phyloP scores from a whole-genome alignment of 1,284 basidiomycete species.

The Tremellales sp. region DNA sequence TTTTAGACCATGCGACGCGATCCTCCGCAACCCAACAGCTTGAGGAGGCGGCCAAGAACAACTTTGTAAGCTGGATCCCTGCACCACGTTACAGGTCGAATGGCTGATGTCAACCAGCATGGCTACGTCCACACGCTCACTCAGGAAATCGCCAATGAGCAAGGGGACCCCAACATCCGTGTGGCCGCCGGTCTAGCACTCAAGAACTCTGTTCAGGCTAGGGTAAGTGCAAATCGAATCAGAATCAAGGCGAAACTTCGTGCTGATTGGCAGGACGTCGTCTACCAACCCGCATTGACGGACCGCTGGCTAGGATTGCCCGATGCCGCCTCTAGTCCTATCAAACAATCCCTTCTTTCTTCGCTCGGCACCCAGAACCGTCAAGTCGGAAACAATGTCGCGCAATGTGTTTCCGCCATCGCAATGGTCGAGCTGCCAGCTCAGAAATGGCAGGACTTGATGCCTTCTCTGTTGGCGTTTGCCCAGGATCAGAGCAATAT shows the following conservation, averaged over 20 bases:
- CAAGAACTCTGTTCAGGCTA: constrained; percentile 90
- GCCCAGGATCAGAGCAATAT: constrained; percentile 73
- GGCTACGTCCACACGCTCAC: constrained; percentile 86
- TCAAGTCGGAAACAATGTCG: constrained; percentile 80
- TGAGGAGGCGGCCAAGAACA: constrained; percentile 74
- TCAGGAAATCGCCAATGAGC: constrained; percentile 72
- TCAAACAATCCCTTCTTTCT: constrained; percentile 83
- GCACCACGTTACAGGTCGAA: neutral
- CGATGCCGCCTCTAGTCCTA: constrained; percentile 65
- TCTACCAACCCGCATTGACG: constrained; percentile 70
- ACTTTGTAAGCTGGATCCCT: constrained; percentile 60
- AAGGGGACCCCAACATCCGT: constrained; percentile 68
- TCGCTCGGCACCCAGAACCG: constrained; percentile 70
- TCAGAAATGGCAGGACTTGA: constrained; percentile 84
- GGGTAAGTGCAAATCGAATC: constrained; percentile 57
- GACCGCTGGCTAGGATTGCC: constrained; percentile 77
- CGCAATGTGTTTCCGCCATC: constrained; percentile 90
- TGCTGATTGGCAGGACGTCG: constrained; percentile 59
- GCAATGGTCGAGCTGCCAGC: constrained; percentile 87
- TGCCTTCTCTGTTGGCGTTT: constrained; percentile 81
- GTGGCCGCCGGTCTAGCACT: constrained; percentile 93
- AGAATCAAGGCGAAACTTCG: neutral
- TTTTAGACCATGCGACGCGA: constrained; percentile 77
- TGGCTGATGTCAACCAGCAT: constrained; percentile 55
- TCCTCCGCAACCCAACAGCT: constrained; percentile 82